Conservation (phyloP, 495 filamentous ascomycete genomes). For the Talaromyces proteolyticus region DNA sequence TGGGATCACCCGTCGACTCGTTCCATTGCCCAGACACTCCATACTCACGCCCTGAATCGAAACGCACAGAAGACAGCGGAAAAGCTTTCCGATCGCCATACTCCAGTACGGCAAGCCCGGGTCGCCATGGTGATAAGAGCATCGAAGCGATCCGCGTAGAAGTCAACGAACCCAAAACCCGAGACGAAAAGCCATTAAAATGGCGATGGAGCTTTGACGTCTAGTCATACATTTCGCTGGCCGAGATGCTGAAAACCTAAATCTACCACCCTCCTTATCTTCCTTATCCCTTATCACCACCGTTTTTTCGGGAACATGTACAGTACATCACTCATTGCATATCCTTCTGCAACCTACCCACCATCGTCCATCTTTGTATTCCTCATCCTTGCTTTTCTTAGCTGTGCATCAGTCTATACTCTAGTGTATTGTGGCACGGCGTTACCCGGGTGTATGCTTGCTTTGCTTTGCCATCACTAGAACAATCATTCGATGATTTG, state of each 20-base stretch:
- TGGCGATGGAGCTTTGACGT: slow-evolving; percentile 48
- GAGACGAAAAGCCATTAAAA: slow-evolving; percentile 22
- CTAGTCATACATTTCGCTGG: slow-evolving; percentile 5
- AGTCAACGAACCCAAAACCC: slow-evolving; percentile 23
- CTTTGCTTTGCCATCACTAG: too few species aligned
- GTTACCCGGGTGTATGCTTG: too few species aligned
- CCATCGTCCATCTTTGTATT: background rate
- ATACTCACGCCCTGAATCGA: slow-evolving; percentile 32
- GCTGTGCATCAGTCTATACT: background rate
- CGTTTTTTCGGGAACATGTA: background rate
- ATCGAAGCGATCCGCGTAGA: slow-evolving; percentile 36
- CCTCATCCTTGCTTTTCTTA: background rate
- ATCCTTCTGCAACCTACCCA: background rate
- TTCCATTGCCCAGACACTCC: slow-evolving; percentile 36
- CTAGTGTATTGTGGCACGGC: background rate
- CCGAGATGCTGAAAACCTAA: background rate
- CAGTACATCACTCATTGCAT: slow-evolving; percentile 7
- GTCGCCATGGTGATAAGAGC: slow-evolving; percentile 28
- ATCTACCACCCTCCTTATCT: background rate
- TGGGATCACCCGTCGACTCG: slow-evolving; percentile 26
- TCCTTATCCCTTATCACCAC: background rate
- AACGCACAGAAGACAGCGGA: slow-evolving; percentile 27
- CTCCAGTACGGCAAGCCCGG: slow-evolving; percentile 28
- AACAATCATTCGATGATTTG: too few species aligned
- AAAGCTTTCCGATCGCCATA: slow-evolving; percentile 24